Conservation (phyloP, 129 eudicot genomes). For the Centaurea solstitialis region DNA sequence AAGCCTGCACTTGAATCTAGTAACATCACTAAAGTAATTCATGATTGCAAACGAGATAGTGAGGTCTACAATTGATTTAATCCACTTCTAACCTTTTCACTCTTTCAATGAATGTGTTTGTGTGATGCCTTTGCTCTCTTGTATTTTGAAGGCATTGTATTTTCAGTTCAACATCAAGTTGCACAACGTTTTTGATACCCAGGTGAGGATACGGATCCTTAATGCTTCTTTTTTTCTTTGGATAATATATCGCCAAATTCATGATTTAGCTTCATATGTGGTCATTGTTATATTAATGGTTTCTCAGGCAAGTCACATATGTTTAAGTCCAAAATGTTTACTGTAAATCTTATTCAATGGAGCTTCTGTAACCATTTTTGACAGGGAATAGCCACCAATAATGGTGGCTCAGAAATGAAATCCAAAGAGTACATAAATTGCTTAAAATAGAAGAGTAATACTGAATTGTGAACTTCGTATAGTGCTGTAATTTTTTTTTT, state of each 20-base stretch:
- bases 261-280: background rate
- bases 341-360: background rate
- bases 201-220: slow-evolving; percentile 42
- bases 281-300: slow-evolving; percentile 2
- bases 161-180: slow-evolving; percentile 94
- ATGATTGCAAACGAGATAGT: slow-evolving; percentile 99
- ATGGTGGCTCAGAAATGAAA: no score
- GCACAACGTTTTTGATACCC: slow-evolving; percentile 93
- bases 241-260: background rate
- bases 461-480: no score
- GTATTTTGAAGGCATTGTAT: slow-evolving; percentile 74
- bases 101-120: background rate
- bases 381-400: no score
- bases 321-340: background rate
- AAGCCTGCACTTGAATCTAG: slow-evolving; percentile 99
- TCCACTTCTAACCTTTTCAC: slow-evolving; percentile 11
- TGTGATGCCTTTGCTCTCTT: slow-evolving; percentile 8
- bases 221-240: background rate
- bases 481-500: background rate
- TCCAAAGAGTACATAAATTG: no score
- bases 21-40: slow-evolving; percentile 94
- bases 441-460: no score
- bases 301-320: background rate
- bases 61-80: slow-evolving; percentile 67
- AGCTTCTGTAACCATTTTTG: background rate